A percentile compares a stretch with the other conserved stretches of the same genome.
These are phyloP conservation scores for Teratosphaeria gauchensis DNA, from an alignment of 2,329 filamentous ascomycete genomes.

Conservation along the genomic window DNA sequence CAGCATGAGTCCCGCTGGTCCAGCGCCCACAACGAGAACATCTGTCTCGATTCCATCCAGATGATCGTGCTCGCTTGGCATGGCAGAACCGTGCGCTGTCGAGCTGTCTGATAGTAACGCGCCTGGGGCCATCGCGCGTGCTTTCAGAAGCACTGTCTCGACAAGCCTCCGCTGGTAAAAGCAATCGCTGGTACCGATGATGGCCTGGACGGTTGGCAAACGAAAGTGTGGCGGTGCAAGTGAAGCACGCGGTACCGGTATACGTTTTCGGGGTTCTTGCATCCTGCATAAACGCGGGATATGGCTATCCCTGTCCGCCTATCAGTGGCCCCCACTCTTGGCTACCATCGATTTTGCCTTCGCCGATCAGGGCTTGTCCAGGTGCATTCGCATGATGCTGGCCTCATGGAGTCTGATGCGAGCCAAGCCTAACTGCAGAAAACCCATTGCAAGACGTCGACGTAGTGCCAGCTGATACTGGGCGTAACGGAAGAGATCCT, in stretches of 20 bases:
- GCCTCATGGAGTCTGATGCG: not conserved
- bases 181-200: not conserved
- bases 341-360: not conserved
- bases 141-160: not conserved
- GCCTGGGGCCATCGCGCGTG: not conserved
- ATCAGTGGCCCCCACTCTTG: not conserved
- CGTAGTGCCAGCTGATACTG: not conserved
- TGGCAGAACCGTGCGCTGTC: not conserved
- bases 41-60: constrained; percentile 67
- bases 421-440: not conserved
- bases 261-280: not conserved
- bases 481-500: not conserved
- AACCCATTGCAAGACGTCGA: not conserved
- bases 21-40: constrained; percentile 67
- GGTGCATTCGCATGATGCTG: not conserved
- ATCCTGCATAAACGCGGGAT: not conserved
- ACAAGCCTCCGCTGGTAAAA: not conserved
- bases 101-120: not conserved
- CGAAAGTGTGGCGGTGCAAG: not conserved
- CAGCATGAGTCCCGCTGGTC: constrained; percentile 35
- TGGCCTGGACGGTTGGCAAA: not conserved
- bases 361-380: not conserved
- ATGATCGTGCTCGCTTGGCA: constrained; percentile 50
- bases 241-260: not conserved
- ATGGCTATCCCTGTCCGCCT: not conserved